Evolutionary conservation across 1,284 basidiomycete genomes (phyloP).

Genomic region (Ganoderma lucidum): DNA sequence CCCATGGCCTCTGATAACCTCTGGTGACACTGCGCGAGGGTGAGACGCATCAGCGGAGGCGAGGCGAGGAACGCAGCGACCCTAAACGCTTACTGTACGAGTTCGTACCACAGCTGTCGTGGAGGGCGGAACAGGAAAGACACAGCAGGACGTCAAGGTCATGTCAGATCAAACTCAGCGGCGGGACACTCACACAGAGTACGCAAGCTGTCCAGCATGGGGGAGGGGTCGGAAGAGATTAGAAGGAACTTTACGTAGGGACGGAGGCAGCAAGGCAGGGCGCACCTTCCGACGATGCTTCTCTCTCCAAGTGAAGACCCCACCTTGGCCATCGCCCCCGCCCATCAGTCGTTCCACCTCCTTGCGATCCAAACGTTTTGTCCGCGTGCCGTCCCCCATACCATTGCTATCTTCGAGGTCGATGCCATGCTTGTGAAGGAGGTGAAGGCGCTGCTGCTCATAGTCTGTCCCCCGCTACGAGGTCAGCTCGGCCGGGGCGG

Average conservation of each 20-base stretch:
- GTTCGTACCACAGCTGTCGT: conserved; percentile 81
- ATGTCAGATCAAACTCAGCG: conserved; percentile 28
- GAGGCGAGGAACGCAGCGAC: conserved; percentile 8
- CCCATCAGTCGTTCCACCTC: conserved; percentile 86
- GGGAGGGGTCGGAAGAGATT: conserved; percentile 33
- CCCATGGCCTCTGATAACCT: conserved; percentile 92
- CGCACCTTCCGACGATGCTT: conserved; percentile 88
- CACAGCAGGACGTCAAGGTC: conserved; percentile 28
- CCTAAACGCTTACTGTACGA: conserved; percentile 78
- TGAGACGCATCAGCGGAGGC: conserved; percentile 10
- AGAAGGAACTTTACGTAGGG: conserved; percentile 23
- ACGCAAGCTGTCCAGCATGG: conserved; percentile 71
- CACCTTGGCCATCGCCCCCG: conserved; percentile 75
- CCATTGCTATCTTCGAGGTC: conserved; percentile 85
- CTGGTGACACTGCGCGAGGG: conserved; percentile 81
- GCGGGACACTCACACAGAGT: conserved; percentile 84
- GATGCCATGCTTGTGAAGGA: conserved; percentile 93
- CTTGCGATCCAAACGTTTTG: conserved; percentile 78
- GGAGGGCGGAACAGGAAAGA: conserved; percentile 30
- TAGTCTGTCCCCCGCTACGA: conserved; percentile 68
- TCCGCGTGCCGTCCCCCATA: conserved; percentile 68
- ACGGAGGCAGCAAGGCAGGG: conserved; percentile 21
- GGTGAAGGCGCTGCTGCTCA: conserved; percentile 89
- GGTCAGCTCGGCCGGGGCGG: conserved; percentile 20
- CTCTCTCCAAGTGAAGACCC: conserved; percentile 93